Percentiles rank a stretch among this genome's conserved stretches.
Evolutionary conservation across 2,329 filamentous ascomycete genomes (phyloP).

Genomic region (Sporothrix protearum): DNA sequence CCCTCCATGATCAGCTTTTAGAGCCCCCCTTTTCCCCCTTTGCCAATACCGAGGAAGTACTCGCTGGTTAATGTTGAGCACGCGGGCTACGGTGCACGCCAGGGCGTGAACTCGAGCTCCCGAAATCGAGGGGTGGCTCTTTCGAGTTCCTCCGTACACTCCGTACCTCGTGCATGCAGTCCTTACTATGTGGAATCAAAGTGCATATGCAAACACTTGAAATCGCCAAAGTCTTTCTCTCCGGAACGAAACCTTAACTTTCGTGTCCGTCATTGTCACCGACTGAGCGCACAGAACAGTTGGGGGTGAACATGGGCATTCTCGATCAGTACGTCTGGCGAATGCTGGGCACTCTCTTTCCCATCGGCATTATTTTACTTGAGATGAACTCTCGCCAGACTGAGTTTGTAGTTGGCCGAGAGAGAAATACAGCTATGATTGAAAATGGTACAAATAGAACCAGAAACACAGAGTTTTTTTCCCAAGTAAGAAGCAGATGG

Average conservation of each 20-base stretch:
- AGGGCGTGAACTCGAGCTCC: not conserved
- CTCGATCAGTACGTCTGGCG: too few species aligned
- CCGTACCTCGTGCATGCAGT: not conserved
- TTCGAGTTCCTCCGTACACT: not conserved
- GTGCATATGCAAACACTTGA: not conserved
- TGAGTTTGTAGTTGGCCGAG: too few species aligned
- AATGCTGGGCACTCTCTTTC: too few species aligned
- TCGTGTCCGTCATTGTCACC: not conserved
- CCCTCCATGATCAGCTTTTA: constrained; percentile 1
- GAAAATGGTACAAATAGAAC: too few species aligned
- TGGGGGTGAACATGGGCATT: not conserved
- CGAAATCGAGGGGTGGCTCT: not conserved
- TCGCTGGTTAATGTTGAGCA: not conserved
- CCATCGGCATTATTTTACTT: too few species aligned
- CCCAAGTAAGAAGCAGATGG: too few species aligned
- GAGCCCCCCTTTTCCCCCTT: not conserved
- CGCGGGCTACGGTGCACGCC: constrained; percentile 1
- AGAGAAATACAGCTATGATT: too few species aligned
- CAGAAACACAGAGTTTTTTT: too few species aligned
- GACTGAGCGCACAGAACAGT: not conserved
- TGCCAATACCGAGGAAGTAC: constrained; percentile 1
- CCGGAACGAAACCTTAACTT: not conserved
- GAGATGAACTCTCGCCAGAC: too few species aligned
- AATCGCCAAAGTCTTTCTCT: not conserved
- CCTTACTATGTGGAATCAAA: not conserved